Percentiles rank a stretch among this genome's conserved stretches.
These are phyloP conservation scores for Macrocybe gigantea DNA, from an alignment of 768 basidiomycete genomes.

Conservation along the genomic window DNA sequence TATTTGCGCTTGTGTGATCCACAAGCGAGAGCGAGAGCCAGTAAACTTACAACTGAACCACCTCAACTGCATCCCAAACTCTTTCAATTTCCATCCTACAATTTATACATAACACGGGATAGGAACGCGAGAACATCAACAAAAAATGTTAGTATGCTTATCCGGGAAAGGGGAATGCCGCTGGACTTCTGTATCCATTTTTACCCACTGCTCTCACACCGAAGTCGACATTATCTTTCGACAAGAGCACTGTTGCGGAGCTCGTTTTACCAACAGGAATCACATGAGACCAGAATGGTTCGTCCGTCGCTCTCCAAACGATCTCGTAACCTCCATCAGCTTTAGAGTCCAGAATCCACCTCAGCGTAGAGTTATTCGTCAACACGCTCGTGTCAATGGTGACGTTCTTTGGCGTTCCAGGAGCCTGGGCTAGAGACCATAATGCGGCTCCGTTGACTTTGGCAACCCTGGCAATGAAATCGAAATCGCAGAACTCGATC, in stretches of 20 bases:
- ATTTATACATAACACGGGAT: too few relatives aligned
- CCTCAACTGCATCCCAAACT: too few relatives aligned
- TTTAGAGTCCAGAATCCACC: conserved; percentile 34
- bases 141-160: not conserved
- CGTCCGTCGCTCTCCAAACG: conserved; percentile 35
- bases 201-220: conserved; percentile 44
- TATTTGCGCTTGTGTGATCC: too few relatives aligned
- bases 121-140: too few relatives aligned
- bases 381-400: conserved; percentile 39
- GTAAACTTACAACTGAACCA: too few relatives aligned
- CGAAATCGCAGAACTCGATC: conserved; percentile 46
- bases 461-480: conserved; percentile 45
- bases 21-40: too few relatives aligned
- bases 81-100: too few relatives aligned
- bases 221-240: conserved; percentile 49
- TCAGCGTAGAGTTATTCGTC: conserved; percentile 50
- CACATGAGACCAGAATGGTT: conserved; percentile 41
- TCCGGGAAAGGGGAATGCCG: conserved; percentile 26
- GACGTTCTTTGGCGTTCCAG: conserved; percentile 46
- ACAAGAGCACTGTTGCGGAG: conserved; percentile 32
- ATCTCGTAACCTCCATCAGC: conserved; percentile 44
- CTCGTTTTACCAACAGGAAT: conserved; percentile 41
- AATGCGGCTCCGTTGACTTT: conserved; percentile 45
- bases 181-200: conserved; percentile 49
- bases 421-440: conserved; percentile 52